A percentile compares a stretch with the other conserved stretches of the same genome.
Evolutionary conservation across 2,329 filamentous ascomycete species (phyloP).

Genomic region (Esteya vermicola): DNA sequence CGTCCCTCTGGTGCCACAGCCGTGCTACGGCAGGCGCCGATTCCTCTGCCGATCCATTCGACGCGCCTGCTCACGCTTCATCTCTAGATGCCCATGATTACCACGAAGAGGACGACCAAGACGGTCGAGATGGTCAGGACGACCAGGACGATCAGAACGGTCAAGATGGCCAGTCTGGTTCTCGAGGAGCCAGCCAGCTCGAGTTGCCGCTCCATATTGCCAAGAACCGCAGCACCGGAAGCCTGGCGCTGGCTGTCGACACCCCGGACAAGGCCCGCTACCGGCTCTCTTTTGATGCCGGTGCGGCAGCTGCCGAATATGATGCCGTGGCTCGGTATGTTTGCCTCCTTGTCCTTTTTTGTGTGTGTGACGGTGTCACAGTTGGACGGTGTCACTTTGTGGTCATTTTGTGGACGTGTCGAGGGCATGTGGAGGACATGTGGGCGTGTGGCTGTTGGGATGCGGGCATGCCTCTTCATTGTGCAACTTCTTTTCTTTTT

Average conservation of each 20-base stretch:
- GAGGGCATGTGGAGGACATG: no score
- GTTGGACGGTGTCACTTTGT: no score
- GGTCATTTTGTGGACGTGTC: no score
- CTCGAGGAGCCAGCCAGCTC: conserved; percentile 21
- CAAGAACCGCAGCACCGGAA: conserved; percentile 53
- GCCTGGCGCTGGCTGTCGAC: conserved; percentile 35
- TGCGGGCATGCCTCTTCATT: no score
- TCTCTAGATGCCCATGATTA: conserved; percentile 25
- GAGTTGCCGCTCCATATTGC: conserved; percentile 36
- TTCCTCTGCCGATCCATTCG: neutral
- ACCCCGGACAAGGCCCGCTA: conserved; percentile 45
- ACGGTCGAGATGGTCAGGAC: no score
- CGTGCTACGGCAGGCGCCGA: no score
- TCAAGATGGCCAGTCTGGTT: neutral
- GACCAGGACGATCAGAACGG: no score
- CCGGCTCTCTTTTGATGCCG: conserved; percentile 66
- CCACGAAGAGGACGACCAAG: conserved; percentile 19
- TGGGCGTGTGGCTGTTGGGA: no score
- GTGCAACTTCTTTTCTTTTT: no score
- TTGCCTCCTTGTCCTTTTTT: no score
- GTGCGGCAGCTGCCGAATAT: conserved; percentile 44
- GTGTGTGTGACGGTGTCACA: no score
- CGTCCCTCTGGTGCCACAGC: neutral
- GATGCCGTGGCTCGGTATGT: conserved; percentile 65
- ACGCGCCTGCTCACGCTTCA: neutral